Evolutionary conservation across 805 yeast genomes (phyloP).

Genomic region (Candida sanyiensis): DNA sequence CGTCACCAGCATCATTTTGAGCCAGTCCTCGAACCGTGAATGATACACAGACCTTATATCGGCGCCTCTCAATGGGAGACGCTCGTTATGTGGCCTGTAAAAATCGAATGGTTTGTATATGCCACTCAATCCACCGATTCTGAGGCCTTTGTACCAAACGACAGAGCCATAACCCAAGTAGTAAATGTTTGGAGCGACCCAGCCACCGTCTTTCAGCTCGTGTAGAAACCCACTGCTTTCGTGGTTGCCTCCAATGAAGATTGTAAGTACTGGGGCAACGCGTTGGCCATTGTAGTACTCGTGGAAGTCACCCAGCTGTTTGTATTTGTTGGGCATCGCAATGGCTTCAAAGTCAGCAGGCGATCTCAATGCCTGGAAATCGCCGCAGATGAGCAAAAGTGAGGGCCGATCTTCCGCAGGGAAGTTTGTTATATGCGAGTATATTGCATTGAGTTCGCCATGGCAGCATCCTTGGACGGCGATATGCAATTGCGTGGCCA

Average conservation of each 20-base stretch:
- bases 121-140: conserved; percentile 82
- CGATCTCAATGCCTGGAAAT: conserved; percentile 77
- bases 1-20: conserved; percentile 44
- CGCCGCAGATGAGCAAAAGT: conserved; percentile 79
- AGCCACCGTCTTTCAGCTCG: conserved; percentile 80
- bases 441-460: conserved; percentile 65
- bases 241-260: conserved; percentile 94
- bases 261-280: conserved; percentile 67
- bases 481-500: conserved; percentile 36
- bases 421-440: conserved; percentile 29
- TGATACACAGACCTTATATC: conserved; percentile 62
- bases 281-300: conserved; percentile 56
- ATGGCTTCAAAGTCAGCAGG: conserved; percentile 59
- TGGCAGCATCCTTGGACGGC: conserved; percentile 92
- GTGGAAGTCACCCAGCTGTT: conserved; percentile 71
- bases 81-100: conserved; percentile 35
- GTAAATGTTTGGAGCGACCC: conserved; percentile 85
- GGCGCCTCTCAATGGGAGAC: conserved; percentile 42
- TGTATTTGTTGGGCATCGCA: conserved; percentile 76
- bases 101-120: conserved; percentile 58
- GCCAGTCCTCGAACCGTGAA: conserved; percentile 51
- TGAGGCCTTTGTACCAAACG: conserved; percentile 67
- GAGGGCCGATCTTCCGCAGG: conserved; percentile 35
- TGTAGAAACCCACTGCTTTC: conserved; percentile 77
- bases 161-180: conserved; percentile 76